phyloP scores from a whole-genome alignment of 169 alveolate species.

The Cryptosporidium andersoni region DNA sequence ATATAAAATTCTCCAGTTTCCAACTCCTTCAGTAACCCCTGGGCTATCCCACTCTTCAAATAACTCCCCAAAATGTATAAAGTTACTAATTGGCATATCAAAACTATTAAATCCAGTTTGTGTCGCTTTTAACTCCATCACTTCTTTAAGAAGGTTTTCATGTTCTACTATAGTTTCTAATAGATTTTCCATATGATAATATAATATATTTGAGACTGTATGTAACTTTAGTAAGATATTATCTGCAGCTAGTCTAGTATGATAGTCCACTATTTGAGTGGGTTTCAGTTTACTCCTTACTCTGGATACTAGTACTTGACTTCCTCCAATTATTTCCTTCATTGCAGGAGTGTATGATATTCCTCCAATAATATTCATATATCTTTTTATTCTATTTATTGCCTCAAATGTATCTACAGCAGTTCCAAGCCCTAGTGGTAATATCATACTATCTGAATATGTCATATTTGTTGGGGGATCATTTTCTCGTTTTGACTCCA shows the following conservation, averaged over 20 bases:
- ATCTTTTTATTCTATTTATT: constrained; percentile 54
- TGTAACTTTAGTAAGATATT: constrained; percentile 40
- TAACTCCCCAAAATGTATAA: constrained; percentile 49
- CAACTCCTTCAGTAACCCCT: constrained; percentile 62
- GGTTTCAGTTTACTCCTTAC: constrained; percentile 64
- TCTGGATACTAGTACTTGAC: constrained; percentile 56
- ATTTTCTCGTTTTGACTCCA: constrained; percentile 8
- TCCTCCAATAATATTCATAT: constrained; percentile 66
- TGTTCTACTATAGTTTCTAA: constrained; percentile 64
- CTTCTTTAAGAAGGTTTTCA: constrained; percentile 42
- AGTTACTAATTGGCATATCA: constrained; percentile 68
- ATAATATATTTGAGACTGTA: constrained; percentile 39
- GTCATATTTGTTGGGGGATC: constrained; percentile 1
- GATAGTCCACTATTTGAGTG: constrained; percentile 68
- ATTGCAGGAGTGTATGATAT: constrained; percentile 51
- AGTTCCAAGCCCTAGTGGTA: constrained; percentile 41
- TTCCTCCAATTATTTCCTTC: constrained; percentile 67
- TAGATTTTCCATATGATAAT: constrained; percentile 58
- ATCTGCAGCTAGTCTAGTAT: constrained; percentile 61
- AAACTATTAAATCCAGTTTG: constrained; percentile 67
- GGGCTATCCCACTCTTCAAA: constrained; percentile 70
- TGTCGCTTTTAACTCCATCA: constrained; percentile 51
- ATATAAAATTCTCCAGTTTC: constrained; percentile 68
- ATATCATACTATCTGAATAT: constrained; percentile 29
- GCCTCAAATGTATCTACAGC: constrained; percentile 71